Evolutionary conservation across 2,329 filamentous ascomycete species (phyloP), one percentile per base, ranked within the genome.

Genomic region (Penicillium sp.): DNA sequence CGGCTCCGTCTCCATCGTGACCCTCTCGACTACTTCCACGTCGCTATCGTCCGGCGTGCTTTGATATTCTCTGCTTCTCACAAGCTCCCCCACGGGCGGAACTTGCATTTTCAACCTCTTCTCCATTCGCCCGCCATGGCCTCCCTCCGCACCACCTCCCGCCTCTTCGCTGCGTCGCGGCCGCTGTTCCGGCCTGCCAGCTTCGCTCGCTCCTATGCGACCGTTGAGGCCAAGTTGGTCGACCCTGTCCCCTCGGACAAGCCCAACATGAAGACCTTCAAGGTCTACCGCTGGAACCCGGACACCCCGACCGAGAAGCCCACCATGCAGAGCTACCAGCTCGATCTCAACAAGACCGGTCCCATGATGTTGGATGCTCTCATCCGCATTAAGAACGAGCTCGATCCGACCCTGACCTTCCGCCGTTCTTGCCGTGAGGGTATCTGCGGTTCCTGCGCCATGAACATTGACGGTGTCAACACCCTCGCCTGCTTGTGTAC

Each of bases 391-490:
- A 99, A 99, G 90, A 99, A 99, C 80, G 95, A 99, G 86, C 81
- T 96, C 66, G 95, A 99, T 80, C 93, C 95, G 55, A 98, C 95
- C 49, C 81, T 99, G 74, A 98, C 95, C 57, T 99, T 99, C 85
- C 87, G 95, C 77, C 83, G 95, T 79, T 96, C 91, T 80, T 99
- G 95, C 83, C 86, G 95, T 81, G 95, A 99, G 86, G 95, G 95
- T 71, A 99, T 99, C 75, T 99, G 95, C 77, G 95, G 95, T 70
- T 96, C 92, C 80, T 99, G 95, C 78, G 95, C 95, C 69, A 99
- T 99, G 95, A 99, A 99, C 85, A 98, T 99, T 78, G 96, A 98
- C 79, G 95, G 95, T 78, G 91, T 96, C 74, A 99, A 99, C 84
- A 99, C 95, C 60, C 82, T 99, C 73, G 95, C 95, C 70, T 99